These are phyloP conservation scores for Tranzscheliella williamsii DNA, from an alignment of 1,284 basidiomycete genomes.

Conservation along the genomic window DNA sequence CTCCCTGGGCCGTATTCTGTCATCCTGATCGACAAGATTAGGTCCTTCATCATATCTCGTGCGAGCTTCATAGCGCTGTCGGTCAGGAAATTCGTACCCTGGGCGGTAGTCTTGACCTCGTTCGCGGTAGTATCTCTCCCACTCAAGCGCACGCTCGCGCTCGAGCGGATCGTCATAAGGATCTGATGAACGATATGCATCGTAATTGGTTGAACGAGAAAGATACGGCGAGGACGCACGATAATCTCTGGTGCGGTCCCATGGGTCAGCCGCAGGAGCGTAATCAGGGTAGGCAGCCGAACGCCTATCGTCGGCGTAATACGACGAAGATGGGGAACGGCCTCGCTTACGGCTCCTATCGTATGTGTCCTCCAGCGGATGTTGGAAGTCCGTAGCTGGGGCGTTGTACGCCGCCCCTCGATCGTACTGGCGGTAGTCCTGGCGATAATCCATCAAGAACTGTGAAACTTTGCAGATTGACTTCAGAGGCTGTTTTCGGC, in stretches of 20 bases:
- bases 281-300: conserved; percentile 21
- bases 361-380: conserved; percentile 20
- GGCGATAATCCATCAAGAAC: conserved; percentile 28
- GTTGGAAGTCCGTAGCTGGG: conserved; percentile 4
- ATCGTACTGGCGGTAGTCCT: conserved; percentile 30
- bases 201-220: conserved; percentile 19
- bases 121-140: conserved; percentile 40
- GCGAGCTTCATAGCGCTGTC: conserved; percentile 29
- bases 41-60: conserved; percentile 23
- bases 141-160: conserved; percentile 21
- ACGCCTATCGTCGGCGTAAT: conserved; percentile 23
- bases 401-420: conserved; percentile 9
- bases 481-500: too few relatives aligned
- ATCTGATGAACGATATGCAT: conserved; percentile 21
- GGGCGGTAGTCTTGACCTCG: conserved; percentile 18
- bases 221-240: conserved; percentile 14
- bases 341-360: conserved; percentile 36
- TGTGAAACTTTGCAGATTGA: not conserved
- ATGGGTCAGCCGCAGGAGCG: conserved; percentile 13
- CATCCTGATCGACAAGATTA: conserved; percentile 9
- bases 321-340: conserved; percentile 31
- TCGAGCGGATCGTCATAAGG: conserved; percentile 32
- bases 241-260: conserved; percentile 37
- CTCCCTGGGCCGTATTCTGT: conserved; percentile 14
- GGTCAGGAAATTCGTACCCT: conserved; percentile 17